These are phyloP conservation scores for Paratrimastix pyriformis DNA, from an alignment of 78 protist species.

Conservation along the genomic window DNA sequence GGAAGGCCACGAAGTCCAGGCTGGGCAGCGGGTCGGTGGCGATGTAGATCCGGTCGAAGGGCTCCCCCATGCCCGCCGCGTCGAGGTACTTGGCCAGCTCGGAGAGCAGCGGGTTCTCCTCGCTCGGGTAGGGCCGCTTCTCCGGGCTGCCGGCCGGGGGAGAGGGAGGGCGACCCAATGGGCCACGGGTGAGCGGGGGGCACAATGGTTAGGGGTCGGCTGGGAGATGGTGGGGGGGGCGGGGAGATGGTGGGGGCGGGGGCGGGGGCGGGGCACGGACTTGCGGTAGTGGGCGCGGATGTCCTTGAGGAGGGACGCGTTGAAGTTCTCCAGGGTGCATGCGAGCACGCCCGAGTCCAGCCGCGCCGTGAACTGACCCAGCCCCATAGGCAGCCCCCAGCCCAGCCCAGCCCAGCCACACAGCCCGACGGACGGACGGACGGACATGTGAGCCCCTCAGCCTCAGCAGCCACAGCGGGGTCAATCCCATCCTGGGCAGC, in stretches of 20 bases:
- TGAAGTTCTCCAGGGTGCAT: conserved; percentile 3
- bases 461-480: background rate
- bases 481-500: no score
- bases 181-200: no score
- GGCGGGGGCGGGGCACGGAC: no score
- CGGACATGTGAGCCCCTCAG: no score
- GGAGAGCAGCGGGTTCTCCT: conserved; percentile 48
- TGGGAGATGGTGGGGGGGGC: background rate
- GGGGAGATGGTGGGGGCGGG: no score
- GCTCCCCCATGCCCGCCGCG: conserved; percentile 56
- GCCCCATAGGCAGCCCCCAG: conserved; percentile 6
- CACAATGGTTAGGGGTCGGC: no score
- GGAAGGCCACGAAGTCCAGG: background rate
- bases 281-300: conserved; percentile 16
- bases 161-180: no score
- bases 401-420: no score
- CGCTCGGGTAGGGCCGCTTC: conserved; percentile 61
- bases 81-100: conserved; percentile 61
- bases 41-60: conserved; percentile 62
- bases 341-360: conserved; percentile 1
- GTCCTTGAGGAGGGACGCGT: conserved; percentile 14
- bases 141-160: conserved; percentile 35
- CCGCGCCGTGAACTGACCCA: no score
- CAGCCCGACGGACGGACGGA: no score
- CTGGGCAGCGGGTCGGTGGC: conserved; percentile 42